Evolutionary conservation across 768 basidiomycete genomes (phyloP).

Genomic region (Panaeolus papilionaceus): DNA sequence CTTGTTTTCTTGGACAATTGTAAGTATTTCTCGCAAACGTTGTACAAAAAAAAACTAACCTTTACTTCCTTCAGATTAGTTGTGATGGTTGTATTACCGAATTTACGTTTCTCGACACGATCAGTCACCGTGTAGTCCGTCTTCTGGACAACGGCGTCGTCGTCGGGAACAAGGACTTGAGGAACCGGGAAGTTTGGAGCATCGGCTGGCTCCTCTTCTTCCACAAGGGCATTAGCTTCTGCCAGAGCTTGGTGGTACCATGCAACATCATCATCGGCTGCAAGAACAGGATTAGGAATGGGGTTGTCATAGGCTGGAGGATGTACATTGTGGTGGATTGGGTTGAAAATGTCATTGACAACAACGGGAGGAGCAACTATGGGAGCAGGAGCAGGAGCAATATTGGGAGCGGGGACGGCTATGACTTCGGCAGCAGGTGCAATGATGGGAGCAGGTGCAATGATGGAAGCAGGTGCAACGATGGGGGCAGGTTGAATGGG

Average conservation of each 20-base stretch:
- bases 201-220: neutral
- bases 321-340: neutral
- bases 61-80: neutral
- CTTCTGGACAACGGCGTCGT: neutral
- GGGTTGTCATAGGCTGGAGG: neutral
- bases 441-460: too few relatives aligned
- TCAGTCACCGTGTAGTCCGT: neutral
- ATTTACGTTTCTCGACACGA: neutral
- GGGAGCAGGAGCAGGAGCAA: too few relatives aligned
- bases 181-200: too few relatives aligned
- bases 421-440: too few relatives aligned
- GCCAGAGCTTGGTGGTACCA: neutral
- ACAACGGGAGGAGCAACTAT: neutral
- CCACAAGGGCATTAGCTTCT: neutral
- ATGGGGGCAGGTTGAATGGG: too few relatives aligned
- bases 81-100: neutral
- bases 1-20: neutral
- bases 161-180: neutral
- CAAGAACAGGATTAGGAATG: neutral
- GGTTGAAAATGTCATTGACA: neutral
- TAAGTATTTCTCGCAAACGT: neutral
- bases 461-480: too few relatives aligned
- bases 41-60: neutral
- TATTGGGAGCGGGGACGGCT: too few relatives aligned
- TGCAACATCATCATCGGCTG: neutral